Evolutionary conservation across 139 green algal species (phyloP).

Genomic region (Ulvella scutata): DNA sequence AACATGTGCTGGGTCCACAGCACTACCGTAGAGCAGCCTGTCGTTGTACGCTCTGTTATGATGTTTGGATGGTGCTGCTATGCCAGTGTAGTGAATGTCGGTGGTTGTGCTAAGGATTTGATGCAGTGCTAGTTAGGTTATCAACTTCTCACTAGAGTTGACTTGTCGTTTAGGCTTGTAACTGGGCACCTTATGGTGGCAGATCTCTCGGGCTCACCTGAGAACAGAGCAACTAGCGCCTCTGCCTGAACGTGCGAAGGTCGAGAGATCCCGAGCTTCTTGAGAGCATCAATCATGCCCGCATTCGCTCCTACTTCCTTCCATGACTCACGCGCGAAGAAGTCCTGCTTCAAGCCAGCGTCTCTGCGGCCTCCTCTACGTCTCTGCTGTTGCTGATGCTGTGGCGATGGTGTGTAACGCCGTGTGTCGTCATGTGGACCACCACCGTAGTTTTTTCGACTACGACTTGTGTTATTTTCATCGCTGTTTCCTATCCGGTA

Average conservation of each 20-base stretch:
- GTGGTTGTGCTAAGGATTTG: background rate
- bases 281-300: constrained; percentile 32
- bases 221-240: background rate
- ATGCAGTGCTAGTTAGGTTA: background rate
- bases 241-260: constrained; percentile 60
- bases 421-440: no score
- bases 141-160: background rate
- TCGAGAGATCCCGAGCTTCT: constrained; percentile 30
- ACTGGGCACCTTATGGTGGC: background rate
- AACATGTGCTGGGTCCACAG: no score
- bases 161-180: background rate
- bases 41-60: background rate
- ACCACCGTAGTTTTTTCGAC: no score
- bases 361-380: no score
- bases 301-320: constrained; percentile 18
- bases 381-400: no score
- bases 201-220: background rate
- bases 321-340: constrained; percentile 33
- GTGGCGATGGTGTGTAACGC: no score
- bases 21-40: no score
- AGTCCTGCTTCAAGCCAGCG: constrained; percentile 9
- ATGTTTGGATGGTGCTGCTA: background rate
- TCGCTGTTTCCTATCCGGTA: no score
- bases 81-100: background rate
- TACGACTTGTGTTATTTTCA: no score